Conservation (phyloP, 768 basidiomycete species). For the Clitopilus hobsonii region DNA sequence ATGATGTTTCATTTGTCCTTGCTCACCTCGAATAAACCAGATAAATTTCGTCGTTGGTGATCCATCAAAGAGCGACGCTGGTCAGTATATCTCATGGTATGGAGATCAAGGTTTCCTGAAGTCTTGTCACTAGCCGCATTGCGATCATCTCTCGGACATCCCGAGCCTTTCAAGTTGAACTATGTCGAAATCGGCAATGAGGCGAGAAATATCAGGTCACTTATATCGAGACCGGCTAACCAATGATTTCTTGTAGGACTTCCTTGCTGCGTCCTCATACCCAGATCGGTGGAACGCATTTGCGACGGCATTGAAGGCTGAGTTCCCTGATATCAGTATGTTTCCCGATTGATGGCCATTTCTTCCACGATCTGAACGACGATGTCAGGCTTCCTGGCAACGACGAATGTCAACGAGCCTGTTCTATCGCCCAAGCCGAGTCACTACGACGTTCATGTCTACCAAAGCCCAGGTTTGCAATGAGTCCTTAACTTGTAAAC, state of each 20-base stretch:
- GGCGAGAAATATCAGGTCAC: slow-evolving; percentile 15
- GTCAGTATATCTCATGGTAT: slow-evolving; percentile 15
- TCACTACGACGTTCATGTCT: slow-evolving; percentile 50
- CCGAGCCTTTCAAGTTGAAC: slow-evolving; percentile 43
- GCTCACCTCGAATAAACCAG: slow-evolving; percentile 20
- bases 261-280: slow-evolving; percentile 18
- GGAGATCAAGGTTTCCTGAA: not conserved
- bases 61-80: slow-evolving; percentile 32
- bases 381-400: slow-evolving; percentile 46
- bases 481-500: too few relatives aligned
- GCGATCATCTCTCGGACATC: slow-evolving; percentile 51
- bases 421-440: slow-evolving; percentile 37
- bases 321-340: slow-evolving; percentile 45
- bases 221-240: too few relatives aligned
- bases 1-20: not conserved
- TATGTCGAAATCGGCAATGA: slow-evolving; percentile 60
- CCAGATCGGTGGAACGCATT: slow-evolving; percentile 43
- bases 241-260: slow-evolving; percentile 9
- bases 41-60: slow-evolving; percentile 56
- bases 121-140: slow-evolving; percentile 34
- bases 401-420: slow-evolving; percentile 32
- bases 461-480: too few relatives aligned
- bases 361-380: not conserved
- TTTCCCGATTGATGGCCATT: not conserved
- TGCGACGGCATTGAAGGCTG: slow-evolving; percentile 30